phyloP scores from a whole-genome alignment of 768 basidiomycete genomes.

The Lanmaoa pseudosensibilis region DNA sequence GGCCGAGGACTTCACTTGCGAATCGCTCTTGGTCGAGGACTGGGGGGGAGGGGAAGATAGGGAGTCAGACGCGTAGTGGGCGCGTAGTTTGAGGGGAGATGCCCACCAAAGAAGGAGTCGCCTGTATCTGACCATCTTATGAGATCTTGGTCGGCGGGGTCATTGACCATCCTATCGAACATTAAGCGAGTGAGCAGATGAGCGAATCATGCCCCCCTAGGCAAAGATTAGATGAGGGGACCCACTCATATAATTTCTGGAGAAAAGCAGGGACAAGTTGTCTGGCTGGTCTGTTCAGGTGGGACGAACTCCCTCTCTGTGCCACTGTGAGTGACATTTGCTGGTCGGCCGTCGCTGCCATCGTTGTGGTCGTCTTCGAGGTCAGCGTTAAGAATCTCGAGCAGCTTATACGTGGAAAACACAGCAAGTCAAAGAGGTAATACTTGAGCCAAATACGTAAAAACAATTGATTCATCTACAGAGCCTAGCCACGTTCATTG shows the following conservation, averaged over 20 bases:
- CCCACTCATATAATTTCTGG: constrained; percentile 90
- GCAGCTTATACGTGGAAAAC: constrained; percentile 6
- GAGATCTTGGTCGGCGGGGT: constrained; percentile 74
- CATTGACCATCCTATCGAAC: constrained; percentile 81
- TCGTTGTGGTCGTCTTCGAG: constrained; percentile 13
- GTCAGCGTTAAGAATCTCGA: constrained; percentile 1
- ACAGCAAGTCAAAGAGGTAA: constrained; percentile 19
- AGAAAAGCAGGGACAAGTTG: constrained; percentile 78
- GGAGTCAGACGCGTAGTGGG: background rate
- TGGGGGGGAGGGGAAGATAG: constrained; percentile 30
- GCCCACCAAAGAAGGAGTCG: constrained; percentile 86
- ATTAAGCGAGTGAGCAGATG: constrained; percentile 6
- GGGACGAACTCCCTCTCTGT: constrained; percentile 38
- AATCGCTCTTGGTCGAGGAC: constrained; percentile 92
- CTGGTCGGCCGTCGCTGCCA: constrained; percentile 50
- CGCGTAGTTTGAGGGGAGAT: background rate
- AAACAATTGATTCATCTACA: too few species aligned
- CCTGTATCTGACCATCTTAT: constrained; percentile 92
- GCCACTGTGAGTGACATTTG: constrained; percentile 58
- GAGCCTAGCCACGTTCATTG: too few species aligned
- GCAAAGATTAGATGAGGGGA: constrained; percentile 15
- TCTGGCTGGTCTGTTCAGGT: constrained; percentile 47
- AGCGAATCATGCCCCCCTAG: constrained; percentile 8
- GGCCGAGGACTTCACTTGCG: constrained; percentile 83
- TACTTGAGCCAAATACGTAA: constrained; percentile 12